Base-by-base conservation (phyloP, 192 early-diverging fungal genomes). In the Backusella psychrophila region DNA sequence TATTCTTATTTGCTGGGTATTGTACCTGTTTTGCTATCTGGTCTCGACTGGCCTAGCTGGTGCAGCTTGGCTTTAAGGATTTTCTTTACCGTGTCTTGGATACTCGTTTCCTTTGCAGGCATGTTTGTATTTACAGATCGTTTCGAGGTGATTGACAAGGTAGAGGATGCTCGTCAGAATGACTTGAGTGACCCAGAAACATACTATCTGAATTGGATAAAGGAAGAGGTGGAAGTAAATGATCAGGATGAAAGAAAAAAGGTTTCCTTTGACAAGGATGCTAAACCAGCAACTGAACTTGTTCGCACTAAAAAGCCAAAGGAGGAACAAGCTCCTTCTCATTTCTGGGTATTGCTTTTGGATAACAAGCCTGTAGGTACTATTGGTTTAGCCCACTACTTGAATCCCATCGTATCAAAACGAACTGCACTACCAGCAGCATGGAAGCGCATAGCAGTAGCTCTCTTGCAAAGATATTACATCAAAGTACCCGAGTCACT, bases 341-440 rank as follows among this genome's bases (percentile, higher is more conserved):
- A 78, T 26, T 83, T 83, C 52, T 83, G 82, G 82, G 76, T 83
- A 26, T 71, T 83, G 6, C 52, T 66, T 4, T 65, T 78, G 21
- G 71, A 80, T 4, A 73, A 67, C 8, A 65, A 74, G 26, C 36
- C 69, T 4, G 68, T 76, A 34, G 82, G 82, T 31, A 80, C 77
- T 23, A 49, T 80, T 71, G 82, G 82, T 34, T 41, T 83, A 4
- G 82, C 79, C 1, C 66, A 73, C 19, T 70, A 75, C 33, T 19
- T 26, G 21, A 15, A 63, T 0, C n/a, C 23, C 35, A 15, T 80
- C 12, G 29, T 71, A n/a, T 75, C 78, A 31, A 31, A 67, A n/a
- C 52, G 73, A 52, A 36, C 68, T 4, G 29, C 15, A 29, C 14
- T 42, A n/a, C 26, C 42, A 26, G 56, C 80, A 17, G 35, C 49